Conservation (phyloP, 2,329 filamentous ascomycete genomes). For the Aspergillus texensis region DNA sequence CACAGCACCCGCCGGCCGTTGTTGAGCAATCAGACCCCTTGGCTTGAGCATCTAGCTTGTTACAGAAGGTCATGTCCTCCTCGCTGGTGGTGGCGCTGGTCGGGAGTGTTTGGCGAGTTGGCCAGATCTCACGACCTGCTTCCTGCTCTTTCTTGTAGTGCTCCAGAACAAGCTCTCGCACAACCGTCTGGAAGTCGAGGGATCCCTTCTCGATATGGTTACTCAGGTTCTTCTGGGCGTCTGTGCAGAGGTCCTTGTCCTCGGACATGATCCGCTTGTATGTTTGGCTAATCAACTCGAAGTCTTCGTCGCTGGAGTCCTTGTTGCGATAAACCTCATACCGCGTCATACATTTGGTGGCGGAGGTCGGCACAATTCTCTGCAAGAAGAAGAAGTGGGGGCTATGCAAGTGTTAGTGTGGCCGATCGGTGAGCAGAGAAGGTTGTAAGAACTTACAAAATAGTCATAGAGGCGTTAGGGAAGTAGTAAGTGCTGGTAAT, state of each 20-base stretch:
- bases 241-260: constrained; percentile 63
- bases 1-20: constrained; percentile 22
- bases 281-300: constrained; percentile 58
- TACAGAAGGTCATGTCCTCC: constrained; percentile 37
- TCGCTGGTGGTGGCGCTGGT: constrained; percentile 26
- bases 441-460: constrained; percentile 29
- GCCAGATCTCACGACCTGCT: constrained; percentile 55
- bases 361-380: constrained; percentile 59
- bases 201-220: constrained; percentile 59
- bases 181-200: constrained; percentile 57
- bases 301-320: constrained; percentile 59
- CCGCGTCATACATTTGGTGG: constrained; percentile 57
- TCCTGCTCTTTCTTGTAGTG: constrained; percentile 52
- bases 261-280: constrained; percentile 68
- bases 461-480: constrained; percentile 37
- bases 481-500: constrained; percentile 39
- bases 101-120: constrained; percentile 45
- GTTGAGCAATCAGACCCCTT: constrained; percentile 2
- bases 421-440: too few species aligned
- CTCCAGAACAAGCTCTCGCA: constrained; percentile 52
- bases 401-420: constrained; percentile 32
- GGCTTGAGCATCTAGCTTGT: constrained; percentile 13
- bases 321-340: constrained; percentile 68
- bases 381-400: constrained; percentile 66
- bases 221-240: constrained; percentile 62